These are phyloP conservation scores for Xylariaceae sp. DNA, from an alignment of 2,329 filamentous ascomycete species.

Conservation along the genomic window DNA sequence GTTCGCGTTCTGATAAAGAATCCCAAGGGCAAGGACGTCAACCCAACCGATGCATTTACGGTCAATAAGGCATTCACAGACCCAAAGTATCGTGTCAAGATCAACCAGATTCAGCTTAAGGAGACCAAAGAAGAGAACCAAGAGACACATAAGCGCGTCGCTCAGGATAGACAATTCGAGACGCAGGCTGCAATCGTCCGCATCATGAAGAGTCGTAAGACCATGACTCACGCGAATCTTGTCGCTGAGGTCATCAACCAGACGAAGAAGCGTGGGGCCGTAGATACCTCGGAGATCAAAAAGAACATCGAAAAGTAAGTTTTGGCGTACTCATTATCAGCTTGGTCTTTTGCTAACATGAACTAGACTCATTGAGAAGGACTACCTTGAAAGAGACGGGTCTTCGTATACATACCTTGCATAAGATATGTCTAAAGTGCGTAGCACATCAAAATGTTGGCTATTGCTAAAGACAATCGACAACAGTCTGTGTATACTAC, in stretches of 20 bases:
- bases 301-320: constrained; percentile 92
- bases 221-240: constrained; percentile 82
- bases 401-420: constrained; percentile 74
- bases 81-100: constrained; percentile 89
- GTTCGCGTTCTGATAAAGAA: constrained; percentile 82
- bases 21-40: constrained; percentile 83
- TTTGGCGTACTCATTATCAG: constrained; percentile 1
- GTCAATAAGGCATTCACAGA: constrained; percentile 81
- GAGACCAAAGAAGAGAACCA: constrained; percentile 96
- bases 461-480: not conserved
- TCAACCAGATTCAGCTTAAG: constrained; percentile 97
- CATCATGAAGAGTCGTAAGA: constrained; percentile 95
- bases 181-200: constrained; percentile 96
- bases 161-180: constrained; percentile 90
- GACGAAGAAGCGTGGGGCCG: constrained; percentile 82
- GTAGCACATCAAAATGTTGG: not conserved
- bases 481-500: not conserved
- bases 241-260: constrained; percentile 91
- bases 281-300: constrained; percentile 90
- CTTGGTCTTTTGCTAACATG: constrained; percentile 35
- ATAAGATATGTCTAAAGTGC: constrained; percentile 41
- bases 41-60: constrained; percentile 78
- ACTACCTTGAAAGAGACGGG: constrained; percentile 84
- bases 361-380: constrained; percentile 85
- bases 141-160: constrained; percentile 88